Evolutionary conservation across 164 flowering plant genomes (phyloP), one percentile per base, ranked within the genome.

Genomic region (Kingdonia uniflora): DNA sequence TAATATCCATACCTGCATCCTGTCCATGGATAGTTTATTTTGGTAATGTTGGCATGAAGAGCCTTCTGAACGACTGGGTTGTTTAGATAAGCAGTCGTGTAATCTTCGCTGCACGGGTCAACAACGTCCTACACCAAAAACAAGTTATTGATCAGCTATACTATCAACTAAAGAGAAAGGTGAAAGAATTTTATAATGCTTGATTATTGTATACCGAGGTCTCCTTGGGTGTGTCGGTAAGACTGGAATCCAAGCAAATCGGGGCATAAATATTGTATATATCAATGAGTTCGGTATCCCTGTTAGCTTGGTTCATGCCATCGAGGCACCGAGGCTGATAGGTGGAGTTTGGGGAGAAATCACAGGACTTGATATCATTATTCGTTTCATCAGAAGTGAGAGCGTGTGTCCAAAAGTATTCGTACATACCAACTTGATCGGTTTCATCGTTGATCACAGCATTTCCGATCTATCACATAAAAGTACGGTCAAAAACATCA

Each of bases 391-490:
- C 95, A 19, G 95, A 85, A 45, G 80, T 82, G 56, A 85, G 59
- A 43, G 82, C 89, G 62, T 79, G 85, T 5, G 81, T 78, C 95
- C 95, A 82, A 87, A 86, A 78, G 60, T 79, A 82, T 68, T 85
- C 83, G 56, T 82, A 85, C 16, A 83, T 74, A 51, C 95, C 95
- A 55, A 82, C 24, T 40, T 61, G 77, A 66, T 82, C 87, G 67
- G 73, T 66, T 59, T 74, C 72, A 61, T 85, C 89, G 71, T 85
- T 89, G 23, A 73, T 79, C 11, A 80, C 82, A 40, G 80, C 85
- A 76, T 85, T 85, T 48, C 95, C 95, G 48, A 82, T 85, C 95
- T 85, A 55, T n/a, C 57, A 44, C n/a, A n/a, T n/a, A n/a, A n/a
- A n/a, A n/a, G n/a, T n/a, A n/a, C n/a, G n/a, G n/a, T n/a, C n/a